Percentiles rank a stretch among this genome's conserved stretches.
Conservation (phyloP, 176 grass and related monocot species). For the Puya raimondii region DNA sequence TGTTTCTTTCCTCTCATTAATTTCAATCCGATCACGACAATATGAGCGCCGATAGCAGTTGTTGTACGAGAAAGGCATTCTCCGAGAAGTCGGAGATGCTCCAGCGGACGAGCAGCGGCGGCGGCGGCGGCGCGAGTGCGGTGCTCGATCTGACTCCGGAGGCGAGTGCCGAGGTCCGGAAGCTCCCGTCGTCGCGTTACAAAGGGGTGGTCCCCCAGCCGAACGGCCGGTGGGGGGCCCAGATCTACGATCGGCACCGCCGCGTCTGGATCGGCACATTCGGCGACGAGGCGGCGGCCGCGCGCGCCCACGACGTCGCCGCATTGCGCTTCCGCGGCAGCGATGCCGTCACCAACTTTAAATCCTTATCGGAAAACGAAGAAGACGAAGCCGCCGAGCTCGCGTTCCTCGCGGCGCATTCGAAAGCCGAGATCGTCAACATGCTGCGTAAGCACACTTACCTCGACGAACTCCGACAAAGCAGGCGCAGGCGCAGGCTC, state of each 20-base stretch:
- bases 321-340: slow-evolving; percentile 16
- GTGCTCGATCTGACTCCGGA: background rate
- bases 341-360: slow-evolving; percentile 16
- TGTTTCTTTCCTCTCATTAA: too few relatives aligned
- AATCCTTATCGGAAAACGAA: background rate
- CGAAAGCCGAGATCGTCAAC: slow-evolving; percentile 19
- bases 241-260: slow-evolving; percentile 20
- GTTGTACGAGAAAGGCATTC: too few relatives aligned
- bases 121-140: background rate
- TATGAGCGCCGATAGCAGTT: too few relatives aligned
- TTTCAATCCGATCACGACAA: too few relatives aligned
- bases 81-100: background rate
- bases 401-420: slow-evolving; percentile 4
- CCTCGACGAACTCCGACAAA: slow-evolving; percentile 8
- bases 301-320: slow-evolving; percentile 12
- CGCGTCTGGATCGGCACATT: slow-evolving; percentile 17
- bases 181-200: slow-evolving; percentile 8
- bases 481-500: background rate
- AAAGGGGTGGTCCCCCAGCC: slow-evolving; percentile 22
- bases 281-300: slow-evolving; percentile 7
- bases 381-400: background rate
- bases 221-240: slow-evolving; percentile 20
- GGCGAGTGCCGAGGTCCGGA: slow-evolving; percentile 1
- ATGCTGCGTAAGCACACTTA: slow-evolving; percentile 26
- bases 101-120: background rate